Base-by-base conservation (phyloP, 2,329 filamentous ascomycete species). In the Aureobasidium sp. region DNA sequence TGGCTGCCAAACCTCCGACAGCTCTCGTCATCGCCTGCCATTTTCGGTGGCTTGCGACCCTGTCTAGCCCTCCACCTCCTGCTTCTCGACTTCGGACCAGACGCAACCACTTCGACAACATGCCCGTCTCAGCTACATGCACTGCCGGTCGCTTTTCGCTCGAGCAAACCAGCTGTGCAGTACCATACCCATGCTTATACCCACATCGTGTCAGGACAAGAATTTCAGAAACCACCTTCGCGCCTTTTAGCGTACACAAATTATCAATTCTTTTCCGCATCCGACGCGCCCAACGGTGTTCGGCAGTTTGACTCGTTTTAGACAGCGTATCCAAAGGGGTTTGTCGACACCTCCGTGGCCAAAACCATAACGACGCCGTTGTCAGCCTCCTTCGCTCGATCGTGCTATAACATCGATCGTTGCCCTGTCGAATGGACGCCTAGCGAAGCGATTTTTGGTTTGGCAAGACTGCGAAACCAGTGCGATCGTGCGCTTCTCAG, bases 271-370 rank as follows among this genome's bases (percentile, higher is more conserved):
- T 57, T 27, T 56, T 56, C n/a, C 39, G 34, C 37, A 39, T 34
- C 39, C 29, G 53, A 48, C 44, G 42, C 55, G 42, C 42, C 55
- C 55, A 58, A 58, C 55, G 55, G 55, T 29, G 44, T 48, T 58
- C 55, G 55, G 55, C 55, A 48, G 55, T 47, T 58, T 58, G 55
- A 48, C 41, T 42, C 27, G 39, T 57, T 57, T 57, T 57, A 57
- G 53, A 57, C 53, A 45, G 53, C 53, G 41, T 34, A 45, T 34
- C 51, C 53, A 57, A 57, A 36, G 41, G 39, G 53, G 39, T 34
- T 44, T 57, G 34, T 34, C 15, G 8, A 27, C 29, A 25, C 41
- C 20, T 25, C 39, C 29, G 41, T 44, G 53, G 5, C 53, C 53
- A 45, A 45, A 53, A 45, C 39, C 27, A 57, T 45, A 57, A 36